Conservation (phyloP, 192 early-diverging fungal species). For the Umbelopsis isabellina region DNA sequence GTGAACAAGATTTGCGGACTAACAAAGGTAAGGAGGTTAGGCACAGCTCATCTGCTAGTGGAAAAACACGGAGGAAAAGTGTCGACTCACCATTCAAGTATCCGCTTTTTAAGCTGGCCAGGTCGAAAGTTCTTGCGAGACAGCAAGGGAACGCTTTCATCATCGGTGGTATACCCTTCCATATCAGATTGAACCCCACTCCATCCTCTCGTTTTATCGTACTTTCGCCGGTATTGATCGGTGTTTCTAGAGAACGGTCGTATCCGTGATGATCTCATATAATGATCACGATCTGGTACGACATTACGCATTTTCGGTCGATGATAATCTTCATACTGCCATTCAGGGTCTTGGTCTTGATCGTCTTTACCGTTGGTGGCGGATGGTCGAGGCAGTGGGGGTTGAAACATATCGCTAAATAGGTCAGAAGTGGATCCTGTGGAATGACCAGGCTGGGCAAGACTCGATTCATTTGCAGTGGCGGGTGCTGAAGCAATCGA, state of each 20-base stretch:
- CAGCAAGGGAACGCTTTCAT: conserved; percentile 32
- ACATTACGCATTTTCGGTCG: conserved; percentile 17
- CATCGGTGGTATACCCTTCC: conserved; percentile 41
- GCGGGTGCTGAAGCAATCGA: not conserved
- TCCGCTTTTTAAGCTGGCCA: conserved; percentile 1
- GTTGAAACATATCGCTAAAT: conserved; percentile 11
- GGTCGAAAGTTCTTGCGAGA: conserved; percentile 18
- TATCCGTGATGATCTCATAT: conserved; percentile 20
- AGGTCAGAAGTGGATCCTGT: conserved; percentile 8
- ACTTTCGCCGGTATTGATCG: conserved; percentile 2
- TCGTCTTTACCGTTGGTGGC: not conserved
- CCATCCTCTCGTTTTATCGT: conserved; percentile 3
- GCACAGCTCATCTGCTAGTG: not conserved
- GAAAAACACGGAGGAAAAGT: no score
- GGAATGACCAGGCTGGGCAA: not conserved
- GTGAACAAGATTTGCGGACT: conserved; percentile 4
- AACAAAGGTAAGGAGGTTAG: not conserved
- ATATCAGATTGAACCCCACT: conserved; percentile 13
- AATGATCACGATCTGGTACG: conserved; percentile 16
- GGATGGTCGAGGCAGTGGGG: not conserved
- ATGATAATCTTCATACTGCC: conserved; percentile 10
- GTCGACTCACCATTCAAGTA: not conserved
- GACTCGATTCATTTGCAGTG: not conserved
- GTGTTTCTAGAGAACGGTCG: conserved; percentile 8
- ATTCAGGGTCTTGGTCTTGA: conserved; percentile 3